Percentiles rank a stretch among this genome's conserved stretches.
Conservation (phyloP, 208 protist species). For the Acanthamoeba healyi region DNA sequence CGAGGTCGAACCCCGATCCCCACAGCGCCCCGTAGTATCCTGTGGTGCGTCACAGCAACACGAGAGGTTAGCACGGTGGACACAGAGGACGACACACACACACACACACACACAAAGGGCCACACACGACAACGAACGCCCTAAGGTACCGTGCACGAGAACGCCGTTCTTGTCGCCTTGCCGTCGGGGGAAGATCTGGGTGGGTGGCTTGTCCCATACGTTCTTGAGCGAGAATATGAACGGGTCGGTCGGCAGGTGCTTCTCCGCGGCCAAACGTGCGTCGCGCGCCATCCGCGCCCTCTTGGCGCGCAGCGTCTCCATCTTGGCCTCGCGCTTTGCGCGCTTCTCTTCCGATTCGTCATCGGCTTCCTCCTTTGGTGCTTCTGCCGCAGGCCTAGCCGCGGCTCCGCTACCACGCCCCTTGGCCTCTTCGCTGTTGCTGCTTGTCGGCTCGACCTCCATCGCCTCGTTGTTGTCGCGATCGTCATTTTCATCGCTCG, state of each 20-base stretch:
- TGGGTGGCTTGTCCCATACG: slow-evolving; percentile 9
- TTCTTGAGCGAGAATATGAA: slow-evolving; percentile 34
- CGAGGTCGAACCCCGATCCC: slow-evolving; percentile 30
- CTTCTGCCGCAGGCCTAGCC: too few relatives aligned
- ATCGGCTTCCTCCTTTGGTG: background rate
- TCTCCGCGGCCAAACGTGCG: background rate
- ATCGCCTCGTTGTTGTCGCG: too few relatives aligned
- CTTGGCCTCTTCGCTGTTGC: background rate
- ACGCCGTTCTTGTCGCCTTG: slow-evolving; percentile 23
- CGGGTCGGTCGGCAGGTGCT: background rate
- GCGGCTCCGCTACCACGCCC: background rate
- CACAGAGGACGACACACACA: too few relatives aligned
- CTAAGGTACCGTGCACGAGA: background rate
- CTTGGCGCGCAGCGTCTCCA: background rate
- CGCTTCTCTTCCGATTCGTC: background rate
- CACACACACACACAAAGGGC: background rate
- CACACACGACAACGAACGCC: background rate
- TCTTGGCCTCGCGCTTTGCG: background rate
- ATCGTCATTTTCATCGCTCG: too few relatives aligned
- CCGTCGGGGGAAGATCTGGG: background rate
- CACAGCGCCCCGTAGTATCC: slow-evolving; percentile 16
- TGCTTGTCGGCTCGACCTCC: too few relatives aligned
- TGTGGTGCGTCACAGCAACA: background rate
- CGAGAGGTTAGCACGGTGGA: too few relatives aligned
- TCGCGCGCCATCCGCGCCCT: background rate